Percentiles rank a stretch among this genome's conserved stretches.
Conservation (phyloP, 805 yeast genomes). For the Nadsonia fulvescens region DNA sequence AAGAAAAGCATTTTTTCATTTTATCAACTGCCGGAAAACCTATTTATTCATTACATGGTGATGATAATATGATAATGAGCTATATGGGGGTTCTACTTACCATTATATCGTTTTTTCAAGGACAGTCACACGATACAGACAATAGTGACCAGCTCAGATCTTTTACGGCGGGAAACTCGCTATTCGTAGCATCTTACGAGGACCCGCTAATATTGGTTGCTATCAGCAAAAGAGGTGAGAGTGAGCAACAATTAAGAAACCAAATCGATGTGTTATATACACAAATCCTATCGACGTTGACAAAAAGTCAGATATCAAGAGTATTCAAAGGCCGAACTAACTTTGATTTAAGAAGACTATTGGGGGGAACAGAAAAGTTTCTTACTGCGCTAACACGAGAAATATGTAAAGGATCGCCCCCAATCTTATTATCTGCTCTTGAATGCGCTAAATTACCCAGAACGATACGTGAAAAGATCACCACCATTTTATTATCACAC, state of each 20-base stretch:
- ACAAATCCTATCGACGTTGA: conserved; percentile 62
- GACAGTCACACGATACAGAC: conserved; percentile 13
- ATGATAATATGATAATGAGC: conserved; percentile 46
- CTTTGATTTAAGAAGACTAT: conserved; percentile 59
- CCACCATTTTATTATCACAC: conserved; percentile 31
- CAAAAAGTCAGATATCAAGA: conserved; percentile 58
- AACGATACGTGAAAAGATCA: conserved; percentile 38
- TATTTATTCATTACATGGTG: conserved; percentile 59
- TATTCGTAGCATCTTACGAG: conserved; percentile 41
- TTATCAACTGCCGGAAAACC: conserved; percentile 81
- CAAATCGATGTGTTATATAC: conserved; percentile 63
- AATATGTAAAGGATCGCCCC: conserved; percentile 36
- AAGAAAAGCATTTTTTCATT: conserved; percentile 55
- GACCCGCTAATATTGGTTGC: conserved; percentile 63
- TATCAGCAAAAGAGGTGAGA: conserved; percentile 23
- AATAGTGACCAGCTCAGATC: conserved; percentile 17
- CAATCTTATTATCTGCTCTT: conserved; percentile 44
- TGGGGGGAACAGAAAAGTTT: conserved; percentile 62
- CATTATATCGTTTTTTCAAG: conserved; percentile 49
- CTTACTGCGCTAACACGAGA: conserved; percentile 44
- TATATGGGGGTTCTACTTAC: conserved; percentile 73
- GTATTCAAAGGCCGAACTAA: conserved; percentile 57
- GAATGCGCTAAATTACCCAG: conserved; percentile 44
- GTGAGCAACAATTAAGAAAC: conserved; percentile 26
- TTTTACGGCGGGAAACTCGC: conserved; percentile 32